Base-by-base conservation (phyloP, 257 asterid species). In the Petunia secreta region DNA sequence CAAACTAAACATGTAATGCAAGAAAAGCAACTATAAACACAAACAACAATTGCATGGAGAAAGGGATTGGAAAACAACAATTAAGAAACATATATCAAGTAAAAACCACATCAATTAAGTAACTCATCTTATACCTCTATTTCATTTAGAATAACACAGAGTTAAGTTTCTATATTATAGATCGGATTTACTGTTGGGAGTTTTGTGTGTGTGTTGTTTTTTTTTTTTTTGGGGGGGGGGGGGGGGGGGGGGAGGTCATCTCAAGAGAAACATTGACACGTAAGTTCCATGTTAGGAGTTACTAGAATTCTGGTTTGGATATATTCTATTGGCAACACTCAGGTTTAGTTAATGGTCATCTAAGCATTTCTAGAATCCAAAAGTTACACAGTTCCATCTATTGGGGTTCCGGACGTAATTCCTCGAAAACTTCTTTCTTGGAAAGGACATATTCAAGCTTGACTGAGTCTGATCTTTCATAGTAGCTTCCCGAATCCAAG, bases 21-120 rank as follows among this genome's bases (percentile, higher is more conserved):
- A 71, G 25, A 50, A 73, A 73, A 50, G 46, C 6, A 25, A 46
- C 6, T 50, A 71, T 50, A 71, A 71, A 71, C 77, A 71, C 77
- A 48, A 50, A 50, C 11, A 50, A 50, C 62, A 50, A 3, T 6
- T 25, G 5, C 53, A 25, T 11, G 34, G 36, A 69, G 16, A 25
- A 64, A 50, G 13, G 8, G 62, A 36, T 11, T 6, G 46, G 34
- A 50, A 25, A 73, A 34, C 53, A 48, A 14, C 78, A 73, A 41
- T 73, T 11, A 73, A 73, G 58, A 71, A 25, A 71, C 25, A 5
- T 11, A 50, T 71, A 71, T 10, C 2, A 48, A 71, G 62, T 71
- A 34, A 71, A 34, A 48, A 25, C 16, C 11, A 25, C 34, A 41
- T 4, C n/a, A 69, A 48, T 48, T 48, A 71, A 11, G 77, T 52